A percentile compares a stretch with the other conserved stretches of the same genome.
Conservation (phyloP, 768 basidiomycete species). For the Inosperma sp. region DNA sequence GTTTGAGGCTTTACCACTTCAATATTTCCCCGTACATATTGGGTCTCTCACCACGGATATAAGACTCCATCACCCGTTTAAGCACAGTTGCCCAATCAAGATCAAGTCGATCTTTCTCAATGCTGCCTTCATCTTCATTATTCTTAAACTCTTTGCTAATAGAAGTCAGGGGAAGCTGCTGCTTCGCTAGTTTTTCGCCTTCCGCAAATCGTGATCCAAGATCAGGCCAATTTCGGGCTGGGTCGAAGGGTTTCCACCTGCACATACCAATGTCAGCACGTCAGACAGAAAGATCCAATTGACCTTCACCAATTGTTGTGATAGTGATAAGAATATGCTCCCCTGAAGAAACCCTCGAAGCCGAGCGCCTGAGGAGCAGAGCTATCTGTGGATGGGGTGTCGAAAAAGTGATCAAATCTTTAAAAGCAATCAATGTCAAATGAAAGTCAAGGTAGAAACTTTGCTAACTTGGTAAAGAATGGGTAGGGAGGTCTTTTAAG, state of each 20-base stretch:
- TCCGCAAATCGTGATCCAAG: slow-evolving; percentile 74
- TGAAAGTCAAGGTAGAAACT: slow-evolving; percentile 6
- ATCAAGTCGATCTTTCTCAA: slow-evolving; percentile 70
- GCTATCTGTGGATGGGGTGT: slow-evolving; percentile 65
- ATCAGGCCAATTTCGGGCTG: slow-evolving; percentile 92
- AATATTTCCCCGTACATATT: slow-evolving; percentile 94
- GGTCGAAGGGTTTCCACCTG: slow-evolving; percentile 97
- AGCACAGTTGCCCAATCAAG: slow-evolving; percentile 90
- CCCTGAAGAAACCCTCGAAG: slow-evolving; percentile 93
- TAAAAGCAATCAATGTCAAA: slow-evolving; percentile 4
- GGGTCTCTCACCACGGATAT: slow-evolving; percentile 83
- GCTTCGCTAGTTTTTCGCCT: slow-evolving; percentile 67
- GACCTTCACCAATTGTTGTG: slow-evolving; percentile 81
- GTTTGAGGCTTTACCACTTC: slow-evolving; percentile 37
- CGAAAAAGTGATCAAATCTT: slow-evolving; percentile 88
- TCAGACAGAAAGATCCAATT: neutral
- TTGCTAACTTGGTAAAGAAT: slow-evolving; percentile 77
- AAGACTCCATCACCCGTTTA: slow-evolving; percentile 93
- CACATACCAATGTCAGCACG: slow-evolving; percentile 3
- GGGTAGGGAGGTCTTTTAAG: slow-evolving; percentile 91
- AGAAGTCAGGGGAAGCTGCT: no score
- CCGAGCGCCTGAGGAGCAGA: slow-evolving; percentile 86
- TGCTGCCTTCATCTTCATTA: slow-evolving; percentile 44
- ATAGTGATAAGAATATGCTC: slow-evolving; percentile 94
- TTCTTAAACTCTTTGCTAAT: no score